Evolutionary conservation across 306 rosid genomes (phyloP), one percentile per base, ranked within the genome.

Genomic region (Dryas drummondii): DNA sequence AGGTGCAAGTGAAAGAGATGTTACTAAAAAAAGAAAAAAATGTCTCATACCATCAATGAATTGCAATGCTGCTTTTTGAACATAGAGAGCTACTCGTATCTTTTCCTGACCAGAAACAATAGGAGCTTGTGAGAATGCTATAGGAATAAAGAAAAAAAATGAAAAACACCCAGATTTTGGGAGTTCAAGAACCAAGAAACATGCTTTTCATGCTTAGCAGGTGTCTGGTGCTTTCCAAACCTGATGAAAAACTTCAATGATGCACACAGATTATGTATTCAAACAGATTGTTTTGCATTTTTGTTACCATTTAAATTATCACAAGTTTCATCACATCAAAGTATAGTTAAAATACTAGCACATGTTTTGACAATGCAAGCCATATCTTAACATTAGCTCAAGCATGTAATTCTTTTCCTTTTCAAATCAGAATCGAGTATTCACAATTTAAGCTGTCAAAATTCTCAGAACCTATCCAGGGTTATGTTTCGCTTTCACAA

Each of bases 11-110:
- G 13, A 46, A 66, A 13, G 55, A 56, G 46, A 46, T 32, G 64
- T 14, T 27, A 26, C 40, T 12, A 51, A 59, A 59, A 60, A 68
- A 6, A 3, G 55, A 15, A 64, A 41, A 73, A 72, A 61, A 48
- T 51, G 69, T 32, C 37, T 32, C 37, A 57, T 83, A 92, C 97
- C 94, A 15, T 63, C 84, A 22, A 90, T 90, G 72, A 92, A 92
- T 14, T 92, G 92, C 68, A 90, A 81, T 48, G 98, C 94, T 73
- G 98, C 98, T 54, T 90, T 87, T 66, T 88, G 93, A 52, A 92
- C 98, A 69, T 78, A 88, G 5, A 88, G 84, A 58, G 92, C 96
- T 9, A 88, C 86, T 52, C 92, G 87, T 16, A 92, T 75, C 76
- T 90, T 92, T 75, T 92, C 96, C 94, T 90, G 94, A 53, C 32